These are phyloP conservation scores for Yamadazyma taylorii DNA, from an alignment of 1,139 yeast species.

Conservation along the genomic window DNA sequence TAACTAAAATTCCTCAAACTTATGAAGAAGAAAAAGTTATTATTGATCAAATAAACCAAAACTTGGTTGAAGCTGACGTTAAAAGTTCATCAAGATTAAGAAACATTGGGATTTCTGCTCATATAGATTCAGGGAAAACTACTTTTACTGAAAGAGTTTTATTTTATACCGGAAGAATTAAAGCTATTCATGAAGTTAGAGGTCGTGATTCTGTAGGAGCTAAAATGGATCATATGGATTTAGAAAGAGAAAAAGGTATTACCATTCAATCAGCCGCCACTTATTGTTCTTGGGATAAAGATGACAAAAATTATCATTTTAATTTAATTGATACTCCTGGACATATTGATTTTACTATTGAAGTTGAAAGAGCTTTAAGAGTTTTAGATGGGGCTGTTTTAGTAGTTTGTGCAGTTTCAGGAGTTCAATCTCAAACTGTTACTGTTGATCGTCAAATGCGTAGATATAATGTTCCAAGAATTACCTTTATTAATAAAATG, in stretches of 20 bases:
- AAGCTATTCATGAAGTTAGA: constrained; percentile 96
- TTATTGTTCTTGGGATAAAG: constrained; percentile 93
- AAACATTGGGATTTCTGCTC: constrained; percentile 97
- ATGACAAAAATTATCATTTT: constrained; percentile 69
- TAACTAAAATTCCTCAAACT: constrained; percentile 31
- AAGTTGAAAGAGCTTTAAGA: constrained; percentile 95
- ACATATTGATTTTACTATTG: constrained; percentile 97
- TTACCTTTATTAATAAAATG: constrained; percentile 96
- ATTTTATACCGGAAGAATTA: constrained; percentile 94
- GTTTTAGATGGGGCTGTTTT: constrained; percentile 97
- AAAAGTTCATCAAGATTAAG: constrained; percentile 61
- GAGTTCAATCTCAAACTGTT: constrained; percentile 97
- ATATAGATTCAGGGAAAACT: constrained; percentile 82
- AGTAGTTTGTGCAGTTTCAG: constrained; percentile 97
- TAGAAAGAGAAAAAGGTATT: constrained; percentile 93
- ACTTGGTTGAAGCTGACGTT: constrained; percentile 59
- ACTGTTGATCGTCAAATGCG: constrained; percentile 99
- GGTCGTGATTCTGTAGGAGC: constrained; percentile 99
- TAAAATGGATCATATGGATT: constrained; percentile 91
- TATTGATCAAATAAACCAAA: constrained; percentile 57
- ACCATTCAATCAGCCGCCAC: constrained; percentile 99
- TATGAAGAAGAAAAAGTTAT: constrained; percentile 74
- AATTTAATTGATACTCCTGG: constrained; percentile 98
- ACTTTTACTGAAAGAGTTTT: constrained; percentile 94
- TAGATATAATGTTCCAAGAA: constrained; percentile 94